Percentiles rank a stretch among this genome's conserved stretches.
phyloP scores from a whole-genome alignment of 169 alveolate species.

The Cyclospora cayetanensis region DNA sequence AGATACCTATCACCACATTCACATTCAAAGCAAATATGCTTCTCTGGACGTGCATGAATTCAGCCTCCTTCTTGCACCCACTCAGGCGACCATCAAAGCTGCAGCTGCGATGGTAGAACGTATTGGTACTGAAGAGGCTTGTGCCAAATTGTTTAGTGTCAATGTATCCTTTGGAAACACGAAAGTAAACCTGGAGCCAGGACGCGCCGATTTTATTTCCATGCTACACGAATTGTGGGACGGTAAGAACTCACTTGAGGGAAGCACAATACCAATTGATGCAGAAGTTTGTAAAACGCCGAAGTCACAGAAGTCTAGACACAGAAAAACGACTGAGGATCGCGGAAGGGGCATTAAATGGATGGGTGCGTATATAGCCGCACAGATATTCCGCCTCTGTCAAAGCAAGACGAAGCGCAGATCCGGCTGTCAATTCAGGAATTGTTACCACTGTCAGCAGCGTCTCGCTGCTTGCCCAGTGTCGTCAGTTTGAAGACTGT shows the following conservation, averaged over 20 bases:
- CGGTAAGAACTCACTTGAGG: conserved; percentile 12
- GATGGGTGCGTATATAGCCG: too few species aligned
- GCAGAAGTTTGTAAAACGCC: too few species aligned
- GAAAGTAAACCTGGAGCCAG: conserved; percentile 59
- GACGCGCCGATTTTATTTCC: conserved; percentile 52
- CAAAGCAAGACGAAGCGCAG: not conserved
- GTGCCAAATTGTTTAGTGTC: conserved; percentile 61
- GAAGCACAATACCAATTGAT: too few species aligned
- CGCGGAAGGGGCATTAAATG: too few species aligned
- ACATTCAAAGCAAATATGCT: not conserved
- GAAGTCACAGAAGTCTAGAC: not conserved
- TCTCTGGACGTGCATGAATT: not conserved
- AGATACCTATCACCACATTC: too few species aligned
- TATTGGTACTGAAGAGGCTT: conserved; percentile 49
- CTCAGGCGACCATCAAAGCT: conserved; percentile 64
- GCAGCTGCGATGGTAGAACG: conserved; percentile 55
- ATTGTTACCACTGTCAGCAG: conserved; percentile 47
- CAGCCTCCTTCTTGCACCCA: not conserved
- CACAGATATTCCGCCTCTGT: not conserved
- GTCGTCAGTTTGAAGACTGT: conserved; percentile 68
- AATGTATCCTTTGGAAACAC: conserved; percentile 57
- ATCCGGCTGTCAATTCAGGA: conserved; percentile 15
- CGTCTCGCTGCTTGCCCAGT: conserved; percentile 32
- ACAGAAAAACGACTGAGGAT: not conserved
- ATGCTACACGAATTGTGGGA: conserved; percentile 69